Conservation (phyloP, 441 rosid genomes). For the Geranium incanum region DNA sequence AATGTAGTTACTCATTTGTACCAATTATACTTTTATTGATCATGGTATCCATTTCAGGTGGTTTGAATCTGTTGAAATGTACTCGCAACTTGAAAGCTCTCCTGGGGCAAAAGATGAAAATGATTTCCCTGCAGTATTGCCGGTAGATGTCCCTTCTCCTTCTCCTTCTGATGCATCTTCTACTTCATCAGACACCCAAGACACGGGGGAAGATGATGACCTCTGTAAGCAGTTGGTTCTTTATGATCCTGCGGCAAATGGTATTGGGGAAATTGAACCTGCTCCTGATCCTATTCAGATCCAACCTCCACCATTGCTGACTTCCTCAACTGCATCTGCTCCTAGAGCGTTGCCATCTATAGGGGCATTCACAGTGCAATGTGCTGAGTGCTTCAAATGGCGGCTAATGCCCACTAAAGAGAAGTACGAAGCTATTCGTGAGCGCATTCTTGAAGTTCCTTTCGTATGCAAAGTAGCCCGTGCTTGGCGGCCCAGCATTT, state of each 20-base stretch:
- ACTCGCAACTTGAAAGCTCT: constrained; percentile 1
- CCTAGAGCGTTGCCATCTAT: constrained; percentile 50
- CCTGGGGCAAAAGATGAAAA: constrained; percentile 1
- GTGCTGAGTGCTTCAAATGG: constrained; percentile 86
- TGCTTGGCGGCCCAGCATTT: constrained; percentile 73
- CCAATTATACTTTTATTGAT: not conserved
- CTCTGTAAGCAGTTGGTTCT: constrained; percentile 52
- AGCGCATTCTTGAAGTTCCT: constrained; percentile 59
- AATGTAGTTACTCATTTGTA: not conserved
- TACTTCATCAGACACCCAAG: constrained; percentile 12
- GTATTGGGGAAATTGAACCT: constrained; percentile 28
- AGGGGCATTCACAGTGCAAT: constrained; percentile 86
- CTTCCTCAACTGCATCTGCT: constrained; percentile 21
- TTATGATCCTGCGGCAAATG: constrained; percentile 43
- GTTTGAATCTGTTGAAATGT: constrained; percentile 1
- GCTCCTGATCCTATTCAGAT: constrained; percentile 26
- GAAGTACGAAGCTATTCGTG: constrained; percentile 88
- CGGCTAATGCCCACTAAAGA: constrained; percentile 75
- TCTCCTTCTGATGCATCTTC: constrained; percentile 19
- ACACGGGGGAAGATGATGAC: constrained; percentile 23
- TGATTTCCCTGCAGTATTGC: constrained; percentile 8
- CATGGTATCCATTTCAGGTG: not conserved
- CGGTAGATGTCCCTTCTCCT: constrained; percentile 25
- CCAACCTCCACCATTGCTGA: constrained; percentile 24
- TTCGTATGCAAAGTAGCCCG: constrained; percentile 58